Evolutionary conservation across 2,329 filamentous ascomycete genomes (phyloP).

Genomic region (Calycina marina): DNA sequence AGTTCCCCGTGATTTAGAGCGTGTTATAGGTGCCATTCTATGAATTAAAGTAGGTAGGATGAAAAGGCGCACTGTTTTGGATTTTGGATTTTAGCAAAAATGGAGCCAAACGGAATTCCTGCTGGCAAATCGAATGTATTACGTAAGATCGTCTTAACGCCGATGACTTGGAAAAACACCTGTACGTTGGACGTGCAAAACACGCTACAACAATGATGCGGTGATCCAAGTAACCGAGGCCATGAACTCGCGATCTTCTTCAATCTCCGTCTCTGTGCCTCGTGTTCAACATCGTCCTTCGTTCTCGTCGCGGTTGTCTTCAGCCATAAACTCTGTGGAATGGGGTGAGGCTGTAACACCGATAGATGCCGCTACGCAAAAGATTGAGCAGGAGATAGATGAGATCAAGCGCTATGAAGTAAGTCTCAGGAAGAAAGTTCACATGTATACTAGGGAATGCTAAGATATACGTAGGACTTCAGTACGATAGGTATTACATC

Average conservation of each 20-base stretch:
- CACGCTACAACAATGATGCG: too few species aligned
- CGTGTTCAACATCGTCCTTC: constrained; percentile 15
- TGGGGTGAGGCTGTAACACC: constrained; percentile 40
- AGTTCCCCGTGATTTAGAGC: too few species aligned
- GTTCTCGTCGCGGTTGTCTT: constrained; percentile 39
- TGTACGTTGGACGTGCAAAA: too few species aligned
- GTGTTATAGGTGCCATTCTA: too few species aligned
- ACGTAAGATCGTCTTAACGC: too few species aligned
- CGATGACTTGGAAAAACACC: too few species aligned
- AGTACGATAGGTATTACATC: constrained; percentile 77
- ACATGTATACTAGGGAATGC: constrained; percentile 1
- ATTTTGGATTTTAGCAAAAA: too few species aligned
- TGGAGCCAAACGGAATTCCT: too few species aligned
- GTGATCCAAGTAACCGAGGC: too few species aligned
- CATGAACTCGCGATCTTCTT: constrained; percentile 24
- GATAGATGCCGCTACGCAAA: constrained; percentile 42
- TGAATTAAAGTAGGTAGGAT: too few species aligned
- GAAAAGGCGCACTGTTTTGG: too few species aligned
- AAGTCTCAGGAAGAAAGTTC: constrained; percentile 11
- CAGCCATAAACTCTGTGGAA: constrained; percentile 50
- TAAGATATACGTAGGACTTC: constrained; percentile 49
- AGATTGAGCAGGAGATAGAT: constrained; percentile 86
- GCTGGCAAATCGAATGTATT: too few species aligned
- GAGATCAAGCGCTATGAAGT: constrained; percentile 96
- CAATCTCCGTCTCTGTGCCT: constrained; percentile 14